These are phyloP conservation scores for Escallonia rubra DNA, from an alignment of 129 eudicot species.

Conservation along the genomic window DNA sequence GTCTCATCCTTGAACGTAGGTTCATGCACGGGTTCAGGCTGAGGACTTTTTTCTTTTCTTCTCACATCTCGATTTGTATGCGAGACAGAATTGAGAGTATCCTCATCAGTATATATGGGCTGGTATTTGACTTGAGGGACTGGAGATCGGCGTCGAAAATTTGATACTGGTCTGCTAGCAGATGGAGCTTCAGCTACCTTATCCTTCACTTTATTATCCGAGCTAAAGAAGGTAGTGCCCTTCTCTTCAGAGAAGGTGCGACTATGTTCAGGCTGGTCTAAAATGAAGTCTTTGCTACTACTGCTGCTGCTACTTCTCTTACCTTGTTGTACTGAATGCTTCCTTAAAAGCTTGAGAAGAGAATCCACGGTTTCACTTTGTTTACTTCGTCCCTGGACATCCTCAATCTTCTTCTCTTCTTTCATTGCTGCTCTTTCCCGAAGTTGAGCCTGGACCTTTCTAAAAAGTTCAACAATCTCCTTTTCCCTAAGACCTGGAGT, in stretches of 20 bases:
- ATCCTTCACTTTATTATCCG: constrained; percentile 21
- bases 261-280: constrained; percentile 23
- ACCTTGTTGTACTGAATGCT: constrained; percentile 71
- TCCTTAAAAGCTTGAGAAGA: constrained; percentile 65
- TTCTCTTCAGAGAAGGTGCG: constrained; percentile 18
- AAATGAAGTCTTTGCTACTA: constrained; percentile 32
- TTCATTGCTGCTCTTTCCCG: constrained; percentile 67
- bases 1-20: not conserved
- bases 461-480: constrained; percentile 78
- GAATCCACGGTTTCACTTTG: constrained; percentile 78
- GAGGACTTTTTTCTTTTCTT: not conserved
- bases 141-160: constrained; percentile 80
- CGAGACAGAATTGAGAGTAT: not conserved
- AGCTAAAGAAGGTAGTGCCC: constrained; percentile 5
- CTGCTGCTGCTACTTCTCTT: constrained; percentile 31
- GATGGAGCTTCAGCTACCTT: constrained; percentile 31
- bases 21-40: constrained; percentile 3
- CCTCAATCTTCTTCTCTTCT: constrained; percentile 66
- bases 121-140: constrained; percentile 55
- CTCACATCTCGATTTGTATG: not conserved
- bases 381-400: constrained; percentile 49
- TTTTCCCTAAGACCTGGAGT: constrained; percentile 74
- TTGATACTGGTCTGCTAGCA: constrained; percentile 53
- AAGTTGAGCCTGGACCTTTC: constrained; percentile 77
- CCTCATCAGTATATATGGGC: constrained; percentile 30